phyloP scores from a whole-genome alignment of 2,329 filamentous ascomycete species.

The Epicoccum sorghinum region DNA sequence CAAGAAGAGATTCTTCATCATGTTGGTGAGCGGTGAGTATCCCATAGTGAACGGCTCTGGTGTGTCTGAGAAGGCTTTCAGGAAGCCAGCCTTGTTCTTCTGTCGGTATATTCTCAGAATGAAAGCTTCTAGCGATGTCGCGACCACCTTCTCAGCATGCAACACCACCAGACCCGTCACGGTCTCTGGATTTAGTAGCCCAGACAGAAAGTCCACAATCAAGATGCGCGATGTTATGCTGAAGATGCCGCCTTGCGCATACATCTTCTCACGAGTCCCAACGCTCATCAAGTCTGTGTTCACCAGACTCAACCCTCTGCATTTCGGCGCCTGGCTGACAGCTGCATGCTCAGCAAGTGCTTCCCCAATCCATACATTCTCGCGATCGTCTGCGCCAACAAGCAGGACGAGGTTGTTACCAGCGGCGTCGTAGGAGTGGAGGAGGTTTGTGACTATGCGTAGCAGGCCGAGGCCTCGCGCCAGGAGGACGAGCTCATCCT shows the following conservation, averaged over 20 bases:
- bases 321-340: conserved; percentile 80
- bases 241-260: conserved; percentile 85
- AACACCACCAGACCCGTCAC: conserved; percentile 87
- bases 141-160: conserved; percentile 84
- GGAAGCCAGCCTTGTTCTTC: conserved; percentile 89
- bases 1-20: conserved; percentile 92
- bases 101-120: conserved; percentile 93
- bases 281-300: conserved; percentile 95
- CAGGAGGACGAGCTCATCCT: conserved; percentile 93
- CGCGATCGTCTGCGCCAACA: conserved; percentile 86
- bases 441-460: conserved; percentile 90
- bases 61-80: conserved; percentile 95
- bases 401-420: conserved; percentile 92
- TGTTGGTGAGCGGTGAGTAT: conserved; percentile 84
- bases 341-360: conserved; percentile 94
- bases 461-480: conserved; percentile 91
- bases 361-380: conserved; percentile 97
- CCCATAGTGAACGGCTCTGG: conserved; percentile 89
- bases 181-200: conserved; percentile 77
- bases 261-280: conserved; percentile 86
- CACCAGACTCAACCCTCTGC: conserved; percentile 85
- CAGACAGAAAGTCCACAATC: conserved; percentile 90
- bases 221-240: conserved; percentile 95
- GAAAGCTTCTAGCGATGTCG: conserved; percentile 91
- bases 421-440: conserved; percentile 95